A percentile compares a stretch with the other conserved stretches of the same genome.
phyloP scores from a whole-genome alignment of 2,329 filamentous ascomycete species.

The Calcarisporium arbuscula region DNA sequence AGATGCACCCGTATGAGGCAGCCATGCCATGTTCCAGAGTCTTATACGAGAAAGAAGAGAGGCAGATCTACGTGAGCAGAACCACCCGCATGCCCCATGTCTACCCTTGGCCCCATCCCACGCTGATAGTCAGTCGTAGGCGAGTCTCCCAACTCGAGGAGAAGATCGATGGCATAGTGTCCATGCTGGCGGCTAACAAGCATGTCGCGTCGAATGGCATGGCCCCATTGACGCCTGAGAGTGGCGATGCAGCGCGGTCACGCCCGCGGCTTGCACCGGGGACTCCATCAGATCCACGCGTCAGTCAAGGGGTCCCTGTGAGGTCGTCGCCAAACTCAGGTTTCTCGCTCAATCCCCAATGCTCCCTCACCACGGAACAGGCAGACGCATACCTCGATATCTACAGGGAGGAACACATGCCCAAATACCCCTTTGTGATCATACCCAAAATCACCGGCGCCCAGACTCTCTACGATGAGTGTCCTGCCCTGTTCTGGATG shows the following conservation, averaged over 20 bases:
- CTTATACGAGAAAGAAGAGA: conserved; percentile 25
- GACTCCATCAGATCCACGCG: background rate
- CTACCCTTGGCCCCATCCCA: background rate
- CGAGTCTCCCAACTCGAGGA: conserved; percentile 31
- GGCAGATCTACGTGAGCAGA: conserved; percentile 28
- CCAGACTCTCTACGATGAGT: conserved; percentile 22
- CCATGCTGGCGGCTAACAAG: conserved; percentile 25
- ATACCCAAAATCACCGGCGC: conserved; percentile 18
- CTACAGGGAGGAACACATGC: conserved; percentile 26
- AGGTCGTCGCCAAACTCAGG: background rate
- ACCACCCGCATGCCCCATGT: background rate
- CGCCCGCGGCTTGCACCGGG: too few species aligned
- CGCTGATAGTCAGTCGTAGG: conserved; percentile 13
- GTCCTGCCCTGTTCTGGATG: conserved; percentile 30
- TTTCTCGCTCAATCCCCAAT: conserved; percentile 1
- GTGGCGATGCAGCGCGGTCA: conserved; percentile 2
- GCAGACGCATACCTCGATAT: conserved; percentile 24
- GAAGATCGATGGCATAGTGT: conserved; percentile 34
- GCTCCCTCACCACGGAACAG: conserved; percentile 18
- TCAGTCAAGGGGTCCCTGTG: background rate
- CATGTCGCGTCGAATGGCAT: conserved; percentile 14
- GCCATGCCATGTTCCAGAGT: conserved; percentile 25
- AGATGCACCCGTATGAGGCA: conserved; percentile 29
- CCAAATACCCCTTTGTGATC: conserved; percentile 33
- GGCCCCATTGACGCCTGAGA: conserved; percentile 11